Percentiles rank a stretch among this genome's conserved stretches.
Evolutionary conservation across 192 early-diverging fungal genomes (phyloP).

Genomic region (Rhizophagus prolifer): DNA sequence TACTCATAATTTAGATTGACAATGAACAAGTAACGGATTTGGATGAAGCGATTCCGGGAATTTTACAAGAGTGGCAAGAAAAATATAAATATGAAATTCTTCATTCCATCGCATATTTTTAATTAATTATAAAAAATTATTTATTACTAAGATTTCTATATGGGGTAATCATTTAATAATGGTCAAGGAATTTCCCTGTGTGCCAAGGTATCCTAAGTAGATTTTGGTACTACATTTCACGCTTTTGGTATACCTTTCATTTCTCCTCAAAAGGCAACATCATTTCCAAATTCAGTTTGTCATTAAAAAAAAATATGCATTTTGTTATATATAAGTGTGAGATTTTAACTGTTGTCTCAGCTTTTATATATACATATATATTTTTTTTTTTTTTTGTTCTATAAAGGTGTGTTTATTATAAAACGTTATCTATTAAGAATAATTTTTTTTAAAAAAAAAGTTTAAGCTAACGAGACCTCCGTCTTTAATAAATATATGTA

Average conservation of each 20-base stretch:
- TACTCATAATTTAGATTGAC: conserved; percentile 38
- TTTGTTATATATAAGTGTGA: not conserved
- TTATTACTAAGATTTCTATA: no score
- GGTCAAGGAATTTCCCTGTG: no score
- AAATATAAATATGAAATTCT: conserved; percentile 23
- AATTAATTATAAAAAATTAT: not conserved
- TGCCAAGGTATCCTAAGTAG: not conserved
- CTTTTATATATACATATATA: no score
- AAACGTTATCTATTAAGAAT: not conserved
- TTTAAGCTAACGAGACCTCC: not conserved
- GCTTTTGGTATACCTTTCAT: not conserved
- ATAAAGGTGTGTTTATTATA: not conserved
- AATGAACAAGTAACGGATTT: conserved; percentile 67
- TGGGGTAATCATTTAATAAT: no score
- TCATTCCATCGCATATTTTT: conserved; percentile 27
- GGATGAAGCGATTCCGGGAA: conserved; percentile 82
- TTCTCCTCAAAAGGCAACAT: not conserved
- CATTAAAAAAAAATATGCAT: no score
- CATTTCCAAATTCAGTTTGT: not conserved
- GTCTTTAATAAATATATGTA: not conserved
- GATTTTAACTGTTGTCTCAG: not conserved
- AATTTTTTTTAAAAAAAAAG: not conserved
- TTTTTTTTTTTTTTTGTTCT: no score
- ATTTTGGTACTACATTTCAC: not conserved
- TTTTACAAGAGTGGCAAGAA: conserved; percentile 64